Evolutionary conservation across 768 basidiomycete species (phyloP).

Genomic region (Lentinus tigrinus): DNA sequence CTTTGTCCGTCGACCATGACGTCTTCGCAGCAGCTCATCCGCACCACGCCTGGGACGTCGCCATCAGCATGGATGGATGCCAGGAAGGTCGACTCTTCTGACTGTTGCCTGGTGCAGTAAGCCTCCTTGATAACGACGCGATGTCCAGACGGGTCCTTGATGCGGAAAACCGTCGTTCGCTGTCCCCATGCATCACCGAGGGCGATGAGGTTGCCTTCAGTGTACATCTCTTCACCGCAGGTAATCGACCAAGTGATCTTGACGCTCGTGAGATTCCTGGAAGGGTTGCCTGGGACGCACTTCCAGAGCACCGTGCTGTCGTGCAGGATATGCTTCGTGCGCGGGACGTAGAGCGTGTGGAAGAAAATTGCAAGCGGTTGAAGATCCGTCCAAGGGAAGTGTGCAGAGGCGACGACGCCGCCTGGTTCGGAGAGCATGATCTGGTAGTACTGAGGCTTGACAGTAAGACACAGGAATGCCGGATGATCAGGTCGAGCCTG

Average conservation of each 20-base stretch:
- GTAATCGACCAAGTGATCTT: no score
- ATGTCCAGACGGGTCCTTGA: no score
- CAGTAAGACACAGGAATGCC: not conserved
- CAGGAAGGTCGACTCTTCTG: slow-evolving; percentile 42
- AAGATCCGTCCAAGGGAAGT: not conserved
- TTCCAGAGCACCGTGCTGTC: not conserved
- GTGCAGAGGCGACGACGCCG: not conserved
- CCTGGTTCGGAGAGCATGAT: slow-evolving; percentile 1
- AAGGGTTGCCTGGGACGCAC: no score
- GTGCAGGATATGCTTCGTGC: not conserved
- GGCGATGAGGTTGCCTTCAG: no score
- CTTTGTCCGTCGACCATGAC: not conserved
- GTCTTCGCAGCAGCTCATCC: not conserved
- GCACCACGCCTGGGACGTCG: not conserved
- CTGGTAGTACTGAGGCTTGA: not conserved
- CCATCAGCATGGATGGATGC: not conserved
- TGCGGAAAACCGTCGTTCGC: no score
- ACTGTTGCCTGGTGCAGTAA: no score
- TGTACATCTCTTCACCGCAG: no score
- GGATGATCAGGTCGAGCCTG: slow-evolving; percentile 7
- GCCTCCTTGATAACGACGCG: no score
- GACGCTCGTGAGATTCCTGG: no score
- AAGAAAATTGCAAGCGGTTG: not conserved
- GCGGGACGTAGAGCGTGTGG: slow-evolving; percentile 2
- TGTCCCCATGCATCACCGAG: no score